Percentiles rank a stretch among this genome's conserved stretches.
Conservation (phyloP, 2,329 filamentous ascomycete genomes). For the Tolypocladium ophioglossoides region DNA sequence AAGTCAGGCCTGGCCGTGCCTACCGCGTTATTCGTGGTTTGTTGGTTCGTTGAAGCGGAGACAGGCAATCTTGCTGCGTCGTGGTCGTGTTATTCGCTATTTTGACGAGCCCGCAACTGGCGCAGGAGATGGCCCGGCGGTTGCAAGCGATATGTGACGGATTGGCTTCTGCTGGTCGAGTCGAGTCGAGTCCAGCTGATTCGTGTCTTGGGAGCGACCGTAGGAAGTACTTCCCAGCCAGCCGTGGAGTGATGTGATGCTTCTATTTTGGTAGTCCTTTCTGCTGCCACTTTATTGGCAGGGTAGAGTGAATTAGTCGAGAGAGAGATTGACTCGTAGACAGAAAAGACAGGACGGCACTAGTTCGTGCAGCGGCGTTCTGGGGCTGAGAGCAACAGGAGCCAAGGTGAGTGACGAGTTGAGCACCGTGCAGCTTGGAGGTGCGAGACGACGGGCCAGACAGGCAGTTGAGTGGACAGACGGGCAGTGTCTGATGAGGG, state of each 20-base stretch:
- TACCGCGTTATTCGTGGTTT: not conserved
- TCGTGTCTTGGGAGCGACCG: not conserved
- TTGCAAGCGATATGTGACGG: not conserved
- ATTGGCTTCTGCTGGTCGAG: not conserved
- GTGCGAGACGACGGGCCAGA: not conserved
- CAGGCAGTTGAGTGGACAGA: not conserved
- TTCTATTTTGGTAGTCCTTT: not conserved
- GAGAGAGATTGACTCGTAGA: not conserved
- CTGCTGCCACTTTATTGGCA: not conserved
- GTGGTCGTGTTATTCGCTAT: not conserved
- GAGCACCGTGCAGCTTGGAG: not conserved
- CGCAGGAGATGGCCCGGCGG: too few relatives aligned
- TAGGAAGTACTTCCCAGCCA: not conserved
- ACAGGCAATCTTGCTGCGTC: not conserved
- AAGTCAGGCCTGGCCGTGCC: not conserved
- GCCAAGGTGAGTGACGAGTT: constrained; percentile 1
- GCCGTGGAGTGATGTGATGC: not conserved
- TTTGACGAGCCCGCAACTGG: too few relatives aligned
- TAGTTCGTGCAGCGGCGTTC: constrained; percentile 1
- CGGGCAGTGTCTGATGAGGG: not conserved
- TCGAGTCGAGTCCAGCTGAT: not conserved
- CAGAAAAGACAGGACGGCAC: constrained; percentile 4
- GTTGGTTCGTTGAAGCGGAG: not conserved
- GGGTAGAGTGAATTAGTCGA: not conserved
- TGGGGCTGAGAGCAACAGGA: not conserved